These are phyloP conservation scores for Xylariomycetidae sp. DNA, from an alignment of 2,329 filamentous ascomycete genomes.

Conservation along the genomic window DNA sequence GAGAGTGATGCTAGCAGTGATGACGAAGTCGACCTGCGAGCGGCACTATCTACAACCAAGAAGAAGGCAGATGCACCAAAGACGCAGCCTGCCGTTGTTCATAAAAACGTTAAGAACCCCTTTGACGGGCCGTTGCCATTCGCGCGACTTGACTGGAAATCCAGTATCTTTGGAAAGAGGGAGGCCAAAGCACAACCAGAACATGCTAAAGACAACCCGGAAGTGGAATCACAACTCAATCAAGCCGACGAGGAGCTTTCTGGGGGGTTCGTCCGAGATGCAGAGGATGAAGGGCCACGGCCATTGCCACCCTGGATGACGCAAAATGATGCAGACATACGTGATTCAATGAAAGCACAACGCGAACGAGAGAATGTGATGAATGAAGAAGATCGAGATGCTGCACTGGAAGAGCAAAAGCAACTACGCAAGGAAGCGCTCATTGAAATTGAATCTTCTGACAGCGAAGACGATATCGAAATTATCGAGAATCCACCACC, in stretches of 20 bases:
- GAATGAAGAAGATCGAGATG: slow-evolving; percentile 58
- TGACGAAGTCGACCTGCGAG: slow-evolving; percentile 74
- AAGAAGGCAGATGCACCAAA: slow-evolving; percentile 35
- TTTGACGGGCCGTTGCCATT: slow-evolving; percentile 85
- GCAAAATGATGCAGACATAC: slow-evolving; percentile 57
- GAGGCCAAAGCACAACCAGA: slow-evolving; percentile 19
- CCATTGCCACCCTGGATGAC: slow-evolving; percentile 74
- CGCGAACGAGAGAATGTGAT: slow-evolving; percentile 53
- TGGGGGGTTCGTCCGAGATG: slow-evolving; percentile 32
- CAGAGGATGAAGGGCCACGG: slow-evolving; percentile 39
- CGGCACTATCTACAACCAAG: slow-evolving; percentile 66
- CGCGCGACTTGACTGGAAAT: slow-evolving; percentile 73
- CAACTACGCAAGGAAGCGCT: slow-evolving; percentile 42
- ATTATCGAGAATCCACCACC: slow-evolving; percentile 48
- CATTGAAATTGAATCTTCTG: slow-evolving; percentile 60
- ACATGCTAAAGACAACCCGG: slow-evolving; percentile 8
- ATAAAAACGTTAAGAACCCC: slow-evolving; percentile 54
- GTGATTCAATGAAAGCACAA: slow-evolving; percentile 57
- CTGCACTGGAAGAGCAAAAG: slow-evolving; percentile 50
- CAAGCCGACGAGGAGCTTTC: slow-evolving; percentile 24
- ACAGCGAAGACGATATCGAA: slow-evolving; percentile 51
- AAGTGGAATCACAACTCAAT: slow-evolving; percentile 4
- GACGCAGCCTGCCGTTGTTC: slow-evolving; percentile 27
- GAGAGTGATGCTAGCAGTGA: slow-evolving; percentile 58
- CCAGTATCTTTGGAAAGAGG: slow-evolving; percentile 50